These are phyloP conservation scores for Carex cristatella DNA, from an alignment of 176 grass and related monocot species.

Conservation along the genomic window DNA sequence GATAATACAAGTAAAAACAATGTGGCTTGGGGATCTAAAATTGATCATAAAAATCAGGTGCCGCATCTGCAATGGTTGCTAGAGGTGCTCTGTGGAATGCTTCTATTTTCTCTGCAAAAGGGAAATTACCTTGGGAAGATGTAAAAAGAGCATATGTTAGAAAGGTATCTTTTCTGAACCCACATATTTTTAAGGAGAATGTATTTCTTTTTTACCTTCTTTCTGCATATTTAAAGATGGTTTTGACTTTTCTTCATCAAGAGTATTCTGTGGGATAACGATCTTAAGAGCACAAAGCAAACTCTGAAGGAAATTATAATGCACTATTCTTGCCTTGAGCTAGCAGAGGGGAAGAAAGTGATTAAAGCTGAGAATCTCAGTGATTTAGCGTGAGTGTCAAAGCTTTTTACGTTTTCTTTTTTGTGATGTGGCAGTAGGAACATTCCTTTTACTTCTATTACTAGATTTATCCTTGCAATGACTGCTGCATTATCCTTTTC, in stretches of 20 bases:
- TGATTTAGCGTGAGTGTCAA: slow-evolving; percentile 72
- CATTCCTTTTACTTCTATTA: background rate
- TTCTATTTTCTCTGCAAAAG: slow-evolving; percentile 74
- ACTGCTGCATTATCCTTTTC: slow-evolving; percentile 17
- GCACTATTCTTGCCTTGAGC: slow-evolving; percentile 82
- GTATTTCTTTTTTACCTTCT: background rate
- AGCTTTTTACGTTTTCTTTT: background rate
- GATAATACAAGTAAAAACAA: background rate
- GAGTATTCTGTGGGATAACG: slow-evolving; percentile 98
- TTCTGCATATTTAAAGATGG: slow-evolving; percentile 14
- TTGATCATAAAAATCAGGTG: slow-evolving; percentile 44
- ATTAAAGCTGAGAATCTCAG: slow-evolving; percentile 57
- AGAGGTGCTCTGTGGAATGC: slow-evolving; percentile 97
- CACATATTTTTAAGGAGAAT: background rate
- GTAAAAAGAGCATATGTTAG: slow-evolving; percentile 86
- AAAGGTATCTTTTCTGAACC: slow-evolving; percentile 49
- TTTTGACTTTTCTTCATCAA: slow-evolving; percentile 38
- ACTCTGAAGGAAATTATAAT: slow-evolving; percentile 95
- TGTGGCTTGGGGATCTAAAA: background rate
- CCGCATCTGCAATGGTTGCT: slow-evolving; percentile 82
- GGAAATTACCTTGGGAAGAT: slow-evolving; percentile 70
- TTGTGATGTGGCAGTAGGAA: background rate
- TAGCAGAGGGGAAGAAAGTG: slow-evolving; percentile 76
- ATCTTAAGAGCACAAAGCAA: slow-evolving; percentile 91
- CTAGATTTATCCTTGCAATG: background rate